Conservation (phyloP, 352 stramenopile species). For the Phytopythium cucurbitacearum region DNA sequence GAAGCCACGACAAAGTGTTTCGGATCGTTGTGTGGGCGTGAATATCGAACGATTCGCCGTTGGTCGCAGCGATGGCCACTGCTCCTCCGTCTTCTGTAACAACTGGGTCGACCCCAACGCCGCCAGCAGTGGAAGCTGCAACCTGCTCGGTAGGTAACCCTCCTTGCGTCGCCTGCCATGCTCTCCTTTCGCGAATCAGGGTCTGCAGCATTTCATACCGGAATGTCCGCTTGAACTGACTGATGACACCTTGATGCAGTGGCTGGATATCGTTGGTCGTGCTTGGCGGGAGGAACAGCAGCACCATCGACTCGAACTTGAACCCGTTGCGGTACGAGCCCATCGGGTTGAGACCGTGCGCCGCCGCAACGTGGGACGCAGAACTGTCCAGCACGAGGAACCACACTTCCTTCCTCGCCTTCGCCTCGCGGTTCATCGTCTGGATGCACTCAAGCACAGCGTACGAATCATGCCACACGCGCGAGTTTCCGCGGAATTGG, state of each 20-base stretch:
- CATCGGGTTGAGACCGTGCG: slow-evolving; percentile 47
- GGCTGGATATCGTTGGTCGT: slow-evolving; percentile 35
- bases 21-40: slow-evolving; percentile 38
- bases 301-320: slow-evolving; percentile 57
- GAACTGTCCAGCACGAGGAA: slow-evolving; percentile 66
- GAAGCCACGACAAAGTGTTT: slow-evolving; percentile 40
- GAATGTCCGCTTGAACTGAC: slow-evolving; percentile 58
- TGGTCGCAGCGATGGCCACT: slow-evolving; percentile 3
- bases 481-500: slow-evolving; percentile 38
- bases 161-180: slow-evolving; percentile 11
- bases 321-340: slow-evolving; percentile 60
- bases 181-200: slow-evolving; percentile 30
- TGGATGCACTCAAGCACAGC: slow-evolving; percentile 54
- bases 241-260: slow-evolving; percentile 51
- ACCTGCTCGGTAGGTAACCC: not conserved
- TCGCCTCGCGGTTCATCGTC: slow-evolving; percentile 52
- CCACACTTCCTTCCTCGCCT: slow-evolving; percentile 54
- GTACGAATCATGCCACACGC: slow-evolving; percentile 49
- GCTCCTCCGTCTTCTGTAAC: not conserved
- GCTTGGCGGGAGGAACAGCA: slow-evolving; percentile 56
- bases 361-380: slow-evolving; percentile 57
- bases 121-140: too few species aligned
- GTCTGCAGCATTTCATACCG: slow-evolving; percentile 52
- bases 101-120: too few species aligned
- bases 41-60: slow-evolving; percentile 27